Evolutionary conservation across 805 yeast genomes (phyloP).

Genomic region (Crinitomyces ghanaensis): DNA sequence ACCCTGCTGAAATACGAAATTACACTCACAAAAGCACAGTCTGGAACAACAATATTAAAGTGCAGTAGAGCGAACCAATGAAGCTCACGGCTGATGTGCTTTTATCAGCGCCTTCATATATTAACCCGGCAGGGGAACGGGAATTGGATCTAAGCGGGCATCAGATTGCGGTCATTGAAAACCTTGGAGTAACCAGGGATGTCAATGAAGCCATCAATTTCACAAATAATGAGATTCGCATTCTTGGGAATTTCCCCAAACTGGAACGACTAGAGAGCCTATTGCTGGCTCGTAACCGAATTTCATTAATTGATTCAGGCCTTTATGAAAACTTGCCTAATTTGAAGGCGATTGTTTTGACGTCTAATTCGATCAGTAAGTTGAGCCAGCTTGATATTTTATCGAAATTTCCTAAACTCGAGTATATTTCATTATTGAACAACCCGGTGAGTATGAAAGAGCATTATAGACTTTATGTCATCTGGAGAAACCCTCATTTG

Average conservation of each 20-base stretch:
- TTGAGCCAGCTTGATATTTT: constrained; percentile 34
- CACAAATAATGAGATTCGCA: constrained; percentile 59
- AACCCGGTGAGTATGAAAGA: constrained; percentile 43
- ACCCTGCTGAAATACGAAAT: too few species aligned
- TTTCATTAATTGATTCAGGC: constrained; percentile 32
- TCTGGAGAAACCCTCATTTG: constrained; percentile 54
- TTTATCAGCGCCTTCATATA: constrained; percentile 38
- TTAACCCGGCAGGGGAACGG: constrained; percentile 33
- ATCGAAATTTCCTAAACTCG: constrained; percentile 31
- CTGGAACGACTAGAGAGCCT: constrained; percentile 38
- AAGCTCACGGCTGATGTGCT: constrained; percentile 43
- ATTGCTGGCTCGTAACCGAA: constrained; percentile 52
- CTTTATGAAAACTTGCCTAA: constrained; percentile 32
- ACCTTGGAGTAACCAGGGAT: constrained; percentile 32
- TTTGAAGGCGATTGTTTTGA: constrained; percentile 40
- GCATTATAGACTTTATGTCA: constrained; percentile 47
- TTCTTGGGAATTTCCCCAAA: constrained; percentile 39
- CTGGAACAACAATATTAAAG: too few species aligned
- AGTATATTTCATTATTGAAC: constrained; percentile 40
- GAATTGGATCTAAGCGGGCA: constrained; percentile 32
- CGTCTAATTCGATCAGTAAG: constrained; percentile 38
- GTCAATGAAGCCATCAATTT: constrained; percentile 52
- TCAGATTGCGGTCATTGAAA: constrained; percentile 34
- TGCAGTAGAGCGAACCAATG: too few species aligned
- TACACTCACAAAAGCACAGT: too few species aligned